Percentiles rank a stretch among this genome's conserved stretches.
Evolutionary conservation across 164 flowering plant species (phyloP).

Genomic region (Berberis thunbergii): DNA sequence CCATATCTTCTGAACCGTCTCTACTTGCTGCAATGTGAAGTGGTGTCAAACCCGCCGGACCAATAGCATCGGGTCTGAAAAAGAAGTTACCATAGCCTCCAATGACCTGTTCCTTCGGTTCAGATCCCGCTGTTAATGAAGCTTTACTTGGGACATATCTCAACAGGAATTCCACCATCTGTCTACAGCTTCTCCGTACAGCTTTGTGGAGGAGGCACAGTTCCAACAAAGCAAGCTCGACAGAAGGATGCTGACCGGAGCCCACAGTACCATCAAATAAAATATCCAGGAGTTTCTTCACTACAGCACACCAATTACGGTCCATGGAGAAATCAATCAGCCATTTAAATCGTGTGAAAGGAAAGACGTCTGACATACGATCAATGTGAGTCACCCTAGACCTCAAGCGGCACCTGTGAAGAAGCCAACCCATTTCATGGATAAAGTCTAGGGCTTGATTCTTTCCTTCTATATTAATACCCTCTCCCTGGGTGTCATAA

Average conservation of each 20-base stretch:
- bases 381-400: conserved; percentile 27
- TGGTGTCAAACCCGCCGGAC: conserved; percentile 75
- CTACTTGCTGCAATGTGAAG: conserved; percentile 73
- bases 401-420: conserved; percentile 42
- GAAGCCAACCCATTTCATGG: conserved; percentile 90
- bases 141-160: conserved; percentile 31
- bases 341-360: conserved; percentile 52
- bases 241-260: conserved; percentile 30
- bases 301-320: conserved; percentile 83
- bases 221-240: conserved; percentile 37
- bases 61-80: conserved; percentile 56
- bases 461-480: conserved; percentile 19
- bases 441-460: conserved; percentile 54
- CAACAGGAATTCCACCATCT: conserved; percentile 59
- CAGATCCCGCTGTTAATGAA: conserved; percentile 12
- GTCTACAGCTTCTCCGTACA: conserved; percentile 51
- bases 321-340: conserved; percentile 76
- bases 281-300: conserved; percentile 56
- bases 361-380: conserved; percentile 27
- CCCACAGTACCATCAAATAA: conserved; percentile 44
- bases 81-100: conserved; percentile 15
- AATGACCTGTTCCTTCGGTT: conserved; percentile 13
- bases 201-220: conserved; percentile 69
- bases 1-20: conserved; percentile 40
- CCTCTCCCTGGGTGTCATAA: conserved; percentile 10